Base-by-base conservation (phyloP, 495 filamentous ascomycete genomes). In the Tuber umbilicatum region DNA sequence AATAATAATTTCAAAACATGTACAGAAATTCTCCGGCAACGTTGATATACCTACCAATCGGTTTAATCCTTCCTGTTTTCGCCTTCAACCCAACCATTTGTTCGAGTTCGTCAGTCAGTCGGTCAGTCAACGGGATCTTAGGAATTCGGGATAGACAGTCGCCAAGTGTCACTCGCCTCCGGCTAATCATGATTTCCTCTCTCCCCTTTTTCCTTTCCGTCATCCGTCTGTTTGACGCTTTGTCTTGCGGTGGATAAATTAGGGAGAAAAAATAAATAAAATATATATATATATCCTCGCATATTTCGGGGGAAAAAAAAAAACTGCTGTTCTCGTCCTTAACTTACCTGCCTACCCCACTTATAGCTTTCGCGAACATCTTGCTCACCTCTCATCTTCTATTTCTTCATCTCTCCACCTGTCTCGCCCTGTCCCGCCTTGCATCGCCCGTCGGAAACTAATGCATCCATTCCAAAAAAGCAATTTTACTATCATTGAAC, bases 1-100 rank as follows among this genome's bases (percentile, higher is more conserved):
- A 40, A 40, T 31, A n/a, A 31, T 41, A 55, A 55, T 55, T n/a
- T 55, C 47, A 70, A 70, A 31, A 55, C 50, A 42, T 37, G 41
- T 16, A 78, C 74, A 74, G 81, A 82, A 74, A 82, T 82, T 60
- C 80, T 82, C 67, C 79, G 81, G 43, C 81, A 82, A 67, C 81
- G 81, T 70, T 82, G 76, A 75, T 55, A 43, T 39, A 70, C n/a
- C 9, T 35, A 42, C 9, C 27, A 17, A 31, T 31, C 55, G 27
- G 55, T 10, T 21, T 31, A 64, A 64, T 16, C n/a, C 55, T 17
- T 7, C 14, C 12, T 12, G 12, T 27, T 31, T n/a, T 14, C 55
- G n/a, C 55, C 55, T 17, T 31, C 69, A 35, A 10, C 23, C 47
- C 23, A 55, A 55, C 45, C 68, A 41, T 70, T 23, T 35, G 1